Evolutionary conservation across 768 basidiomycete genomes (phyloP).

Genomic region (Dentipellis fragilis): DNA sequence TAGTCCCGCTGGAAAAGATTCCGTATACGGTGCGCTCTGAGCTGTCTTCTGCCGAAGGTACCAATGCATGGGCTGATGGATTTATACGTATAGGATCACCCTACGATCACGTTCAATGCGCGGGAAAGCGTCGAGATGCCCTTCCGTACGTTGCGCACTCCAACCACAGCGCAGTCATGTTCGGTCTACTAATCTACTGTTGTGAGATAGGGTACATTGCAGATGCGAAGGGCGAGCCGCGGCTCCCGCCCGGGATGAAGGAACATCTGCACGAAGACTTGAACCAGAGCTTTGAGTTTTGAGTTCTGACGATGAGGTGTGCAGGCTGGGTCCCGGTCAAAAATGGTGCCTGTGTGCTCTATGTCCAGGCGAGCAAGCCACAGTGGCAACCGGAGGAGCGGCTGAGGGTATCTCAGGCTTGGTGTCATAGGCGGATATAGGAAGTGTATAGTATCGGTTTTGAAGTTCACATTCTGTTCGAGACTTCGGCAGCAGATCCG

Average conservation of each 20-base stretch:
- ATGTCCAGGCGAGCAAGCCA: background rate
- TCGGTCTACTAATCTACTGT: background rate
- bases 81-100: no score
- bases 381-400: background rate
- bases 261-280: slow-evolving; percentile 78
- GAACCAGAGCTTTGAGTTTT: slow-evolving; percentile 80
- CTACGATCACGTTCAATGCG: slow-evolving; percentile 79
- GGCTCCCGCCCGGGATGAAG: slow-evolving; percentile 85
- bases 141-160: slow-evolving; percentile 52
- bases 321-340: no score
- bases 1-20: slow-evolving; percentile 61
- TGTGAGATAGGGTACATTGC: slow-evolving; percentile 32
- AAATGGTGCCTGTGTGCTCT: background rate
- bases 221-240: slow-evolving; percentile 44
- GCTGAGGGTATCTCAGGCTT: no score
- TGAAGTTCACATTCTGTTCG: no score
- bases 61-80: no score
- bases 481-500: no score
- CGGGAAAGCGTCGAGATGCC: slow-evolving; percentile 98
- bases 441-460: no score
- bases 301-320: slow-evolving; percentile 10
- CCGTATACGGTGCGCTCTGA: slow-evolving; percentile 55
- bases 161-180: background rate
- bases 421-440: no score
- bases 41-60: no score